Evolutionary conservation across 1,284 basidiomycete genomes (phyloP), one percentile per base, ranked within the genome.

Genomic region (Malassezia globosa): DNA sequence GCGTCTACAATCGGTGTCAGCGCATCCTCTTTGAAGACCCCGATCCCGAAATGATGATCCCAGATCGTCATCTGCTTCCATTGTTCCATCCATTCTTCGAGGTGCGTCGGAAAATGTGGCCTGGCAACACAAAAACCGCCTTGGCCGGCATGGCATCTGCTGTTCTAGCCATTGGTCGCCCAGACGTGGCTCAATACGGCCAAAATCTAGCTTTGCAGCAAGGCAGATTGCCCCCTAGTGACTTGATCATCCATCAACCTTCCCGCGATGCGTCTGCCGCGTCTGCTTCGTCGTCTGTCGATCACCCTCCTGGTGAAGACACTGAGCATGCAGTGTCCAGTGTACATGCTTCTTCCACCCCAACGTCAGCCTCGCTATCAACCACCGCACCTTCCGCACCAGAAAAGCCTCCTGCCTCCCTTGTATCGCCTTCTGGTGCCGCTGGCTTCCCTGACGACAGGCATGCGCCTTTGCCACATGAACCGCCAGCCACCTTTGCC

Each of bases 1-100:
- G 94, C 51, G 81, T 90, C 41, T 77, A 95, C 56, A 87, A 89
- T 69, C 80, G 81, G 71, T 94, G 90, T 69, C 92, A 97, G 74
- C 84, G 90, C 75, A 89, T 96, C 70, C 90, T 99, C 64, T 99
- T 95, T 72, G 82, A 84, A 52, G 87, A 96, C 72, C 78, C 65
- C 1, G 57, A 64, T 29, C 43, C 60, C 6, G 48, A 27, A 14
- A 42, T 52, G n/a, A 54, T 52, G 10, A 45, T 53, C 16, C 48
- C 48, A 7, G 29, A 31, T 16, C 38, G 39, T 29, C 23, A 34
- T 7, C 11, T 13, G 18, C 45, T 46, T n/a, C 18, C 19, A 1
- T 21, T 16, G 21, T 46, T 51, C 43, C 25, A 51, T 26, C 36
- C 41, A 36, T 21, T 45, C 40, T 53, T 21, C 26, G 37, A 23